Conservation (phyloP, 306 rosid genomes). For the Vigna unguiculata region DNA sequence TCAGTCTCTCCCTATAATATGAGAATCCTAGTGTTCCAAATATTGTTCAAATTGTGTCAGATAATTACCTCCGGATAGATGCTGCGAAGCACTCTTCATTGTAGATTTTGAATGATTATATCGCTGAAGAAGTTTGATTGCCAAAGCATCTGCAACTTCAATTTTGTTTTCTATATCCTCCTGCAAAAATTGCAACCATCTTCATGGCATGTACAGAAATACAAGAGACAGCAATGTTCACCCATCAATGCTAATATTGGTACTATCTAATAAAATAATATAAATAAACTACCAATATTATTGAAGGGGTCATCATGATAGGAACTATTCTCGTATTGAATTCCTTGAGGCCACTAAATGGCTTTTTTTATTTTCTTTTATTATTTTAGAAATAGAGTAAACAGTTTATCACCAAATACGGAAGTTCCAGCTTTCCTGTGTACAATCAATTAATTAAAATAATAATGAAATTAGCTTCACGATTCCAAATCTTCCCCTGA, state of each 20-base stretch:
- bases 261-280: neutral
- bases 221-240: constrained; percentile 22
- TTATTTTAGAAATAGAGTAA: neutral
- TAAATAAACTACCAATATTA: constrained; percentile 1
- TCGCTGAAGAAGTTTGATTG: constrained; percentile 85
- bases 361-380: no score
- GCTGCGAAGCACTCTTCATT: constrained; percentile 82
- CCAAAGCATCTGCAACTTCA: constrained; percentile 86
- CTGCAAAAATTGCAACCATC: constrained; percentile 53
- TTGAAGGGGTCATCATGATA: neutral
- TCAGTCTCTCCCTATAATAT: neutral
- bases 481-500: constrained; percentile 7
- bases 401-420: constrained; percentile 27
- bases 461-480: constrained; percentile 18
- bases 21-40: constrained; percentile 9
- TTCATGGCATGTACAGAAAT: constrained; percentile 30
- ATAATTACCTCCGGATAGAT: constrained; percentile 84
- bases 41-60: constrained; percentile 20
- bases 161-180: constrained; percentile 88
- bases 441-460: no score
- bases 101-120: constrained; percentile 77
- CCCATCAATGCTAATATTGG: constrained; percentile 18
- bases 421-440: neutral
- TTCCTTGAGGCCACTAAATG: neutral
- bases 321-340: no score